Percentiles rank a stretch among this genome's conserved stretches.
These are phyloP conservation scores for Curvularia sp. DNA, from an alignment of 2,329 filamentous ascomycete genomes.

Conservation along the genomic window DNA sequence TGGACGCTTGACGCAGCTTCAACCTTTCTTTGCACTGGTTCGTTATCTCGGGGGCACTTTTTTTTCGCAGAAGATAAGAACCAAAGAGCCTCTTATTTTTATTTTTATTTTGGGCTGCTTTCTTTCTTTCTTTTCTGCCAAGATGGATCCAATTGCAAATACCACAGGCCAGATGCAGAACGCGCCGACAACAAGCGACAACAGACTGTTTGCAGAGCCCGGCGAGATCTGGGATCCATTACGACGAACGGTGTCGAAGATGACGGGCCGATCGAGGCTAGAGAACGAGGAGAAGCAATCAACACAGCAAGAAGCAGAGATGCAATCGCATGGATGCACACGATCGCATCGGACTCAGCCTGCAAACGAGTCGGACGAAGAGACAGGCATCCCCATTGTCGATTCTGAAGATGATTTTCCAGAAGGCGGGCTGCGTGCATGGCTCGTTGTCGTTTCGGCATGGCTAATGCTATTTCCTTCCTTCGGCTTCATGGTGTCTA, in stretches of 20 bases:
- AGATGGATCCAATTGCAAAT: slow-evolving; percentile 42
- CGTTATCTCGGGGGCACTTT: neutral
- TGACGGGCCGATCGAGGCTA: slow-evolving; percentile 31
- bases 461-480: slow-evolving; percentile 45
- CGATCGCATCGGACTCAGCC: slow-evolving; percentile 18
- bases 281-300: slow-evolving; percentile 25
- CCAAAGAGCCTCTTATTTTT: neutral
- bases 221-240: slow-evolving; percentile 32
- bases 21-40: neutral
- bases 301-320: slow-evolving; percentile 19
- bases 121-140: neutral
- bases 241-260: slow-evolving; percentile 27
- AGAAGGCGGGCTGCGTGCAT: slow-evolving; percentile 51
- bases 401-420: slow-evolving; percentile 45
- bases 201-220: slow-evolving; percentile 17
- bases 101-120: no score
- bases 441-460: slow-evolving; percentile 51
- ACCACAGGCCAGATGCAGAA: slow-evolving; percentile 36
- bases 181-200: slow-evolving; percentile 21
- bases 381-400: slow-evolving; percentile 22
- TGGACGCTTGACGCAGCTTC: slow-evolving; percentile 3
- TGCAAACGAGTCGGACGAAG: slow-evolving; percentile 14
- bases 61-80: neutral
- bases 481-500: slow-evolving; percentile 55
- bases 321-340: slow-evolving; percentile 11